phyloP scores from a whole-genome alignment of 2,329 filamentous ascomycete genomes.

The Fusarium sp. region DNA sequence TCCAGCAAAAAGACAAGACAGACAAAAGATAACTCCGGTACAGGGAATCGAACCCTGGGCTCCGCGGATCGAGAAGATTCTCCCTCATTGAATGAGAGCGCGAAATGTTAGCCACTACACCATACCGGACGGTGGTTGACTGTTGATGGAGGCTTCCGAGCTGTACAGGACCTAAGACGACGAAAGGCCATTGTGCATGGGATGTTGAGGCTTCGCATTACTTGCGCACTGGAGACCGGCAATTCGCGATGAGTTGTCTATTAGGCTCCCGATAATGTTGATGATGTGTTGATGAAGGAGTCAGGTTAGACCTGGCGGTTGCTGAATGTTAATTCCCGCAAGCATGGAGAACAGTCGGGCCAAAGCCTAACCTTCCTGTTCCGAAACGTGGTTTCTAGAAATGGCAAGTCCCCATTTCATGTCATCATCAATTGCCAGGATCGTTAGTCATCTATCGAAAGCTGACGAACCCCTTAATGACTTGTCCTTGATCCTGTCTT shows the following conservation, averaged over 20 bases:
- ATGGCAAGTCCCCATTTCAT: neutral
- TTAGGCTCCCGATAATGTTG: neutral
- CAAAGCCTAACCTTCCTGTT: neutral
- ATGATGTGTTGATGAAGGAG: neutral
- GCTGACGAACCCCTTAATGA: neutral
- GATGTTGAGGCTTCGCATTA: no score
- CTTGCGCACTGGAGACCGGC: no score
- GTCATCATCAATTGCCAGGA: neutral
- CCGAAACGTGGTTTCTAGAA: neutral
- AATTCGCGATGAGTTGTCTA: neutral
- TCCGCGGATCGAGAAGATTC: neutral
- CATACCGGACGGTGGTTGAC: constrained; percentile 44
- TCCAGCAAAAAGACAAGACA: neutral
- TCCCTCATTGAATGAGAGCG: constrained; percentile 41
- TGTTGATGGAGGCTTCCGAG: rapidly evolving
- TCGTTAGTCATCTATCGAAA: neutral
- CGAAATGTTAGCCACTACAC: constrained; percentile 51
- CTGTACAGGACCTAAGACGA: neutral
- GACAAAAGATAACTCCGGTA: neutral
- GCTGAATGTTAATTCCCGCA: neutral
- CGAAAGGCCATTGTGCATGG: neutral
- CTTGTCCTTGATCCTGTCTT: neutral
- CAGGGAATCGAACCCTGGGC: constrained; percentile 8
- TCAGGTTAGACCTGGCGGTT: neutral
- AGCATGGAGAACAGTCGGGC: neutral